Percentiles rank a stretch among this genome's conserved stretches.
Conservation (phyloP, 2,329 filamentous ascomycete genomes). For the Alternaria incomplexa region DNA sequence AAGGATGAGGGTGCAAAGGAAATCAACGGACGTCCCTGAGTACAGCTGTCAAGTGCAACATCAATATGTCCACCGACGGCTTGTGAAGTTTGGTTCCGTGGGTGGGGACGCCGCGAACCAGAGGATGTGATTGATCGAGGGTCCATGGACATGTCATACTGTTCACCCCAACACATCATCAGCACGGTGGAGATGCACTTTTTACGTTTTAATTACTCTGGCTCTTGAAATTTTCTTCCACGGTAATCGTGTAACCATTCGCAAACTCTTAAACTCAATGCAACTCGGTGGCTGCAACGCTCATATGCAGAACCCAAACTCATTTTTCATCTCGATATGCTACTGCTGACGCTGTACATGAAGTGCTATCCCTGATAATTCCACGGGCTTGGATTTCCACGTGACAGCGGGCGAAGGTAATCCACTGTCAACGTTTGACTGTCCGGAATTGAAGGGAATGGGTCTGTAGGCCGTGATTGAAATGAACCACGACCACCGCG, state of each 20-base stretch:
- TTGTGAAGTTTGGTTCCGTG: background rate
- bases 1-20: background rate
- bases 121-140: background rate
- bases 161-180: background rate
- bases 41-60: background rate
- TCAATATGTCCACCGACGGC: background rate
- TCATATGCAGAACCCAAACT: too few relatives aligned
- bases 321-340: too few relatives aligned
- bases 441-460: too few relatives aligned
- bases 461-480: too few relatives aligned
- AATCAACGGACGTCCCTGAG: background rate
- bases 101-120: background rate
- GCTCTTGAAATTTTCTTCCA: fast-evolving
- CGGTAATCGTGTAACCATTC: background rate
- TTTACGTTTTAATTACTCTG: background rate
- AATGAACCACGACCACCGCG: too few relatives aligned
- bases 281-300: too few relatives aligned
- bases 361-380: too few relatives aligned
- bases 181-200: background rate
- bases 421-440: too few relatives aligned
- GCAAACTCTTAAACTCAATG: too few relatives aligned
- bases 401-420: too few relatives aligned
- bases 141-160: background rate
- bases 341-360: too few relatives aligned
- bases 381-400: too few relatives aligned